These are phyloP conservation scores for Phialophora tarda DNA, from an alignment of 2,329 filamentous ascomycete species.

Conservation along the genomic window DNA sequence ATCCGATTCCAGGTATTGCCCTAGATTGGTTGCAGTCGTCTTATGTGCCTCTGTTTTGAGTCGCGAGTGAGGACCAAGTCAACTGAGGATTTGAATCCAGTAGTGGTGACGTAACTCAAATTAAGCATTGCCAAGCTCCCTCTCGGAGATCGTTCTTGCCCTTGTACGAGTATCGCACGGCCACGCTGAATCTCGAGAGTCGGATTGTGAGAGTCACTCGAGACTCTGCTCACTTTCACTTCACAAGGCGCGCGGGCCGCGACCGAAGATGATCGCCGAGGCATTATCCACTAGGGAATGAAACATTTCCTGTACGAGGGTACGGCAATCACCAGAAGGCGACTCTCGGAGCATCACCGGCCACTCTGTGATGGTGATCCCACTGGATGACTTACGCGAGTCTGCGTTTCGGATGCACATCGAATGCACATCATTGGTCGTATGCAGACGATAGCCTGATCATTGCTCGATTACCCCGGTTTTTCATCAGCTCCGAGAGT, in stretches of 20 bases:
- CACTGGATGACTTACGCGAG: neutral
- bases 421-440: neutral
- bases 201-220: neutral
- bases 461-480: neutral
- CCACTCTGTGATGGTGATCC: neutral
- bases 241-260: neutral
- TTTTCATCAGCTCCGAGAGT: conserved; percentile 6
- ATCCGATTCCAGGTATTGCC: neutral
- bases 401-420: neutral
- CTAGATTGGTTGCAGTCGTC: neutral
- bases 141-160: neutral
- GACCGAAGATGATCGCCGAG: neutral
- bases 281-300: neutral
- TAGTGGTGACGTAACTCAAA: neutral
- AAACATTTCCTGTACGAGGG: neutral
- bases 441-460: neutral
- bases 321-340: neutral
- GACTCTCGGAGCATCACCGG: neutral
- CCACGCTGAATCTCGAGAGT: neutral
- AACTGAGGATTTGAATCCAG: neutral
- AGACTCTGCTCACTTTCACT: neutral
- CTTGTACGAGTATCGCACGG: too few relatives aligned
- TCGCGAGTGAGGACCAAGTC: neutral
- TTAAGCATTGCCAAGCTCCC: neutral
- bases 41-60: neutral